A percentile compares a stretch with the other conserved stretches of the same genome.
Conservation (phyloP, 2,329 filamentous ascomycete species). For the Calonectria crousiana region DNA sequence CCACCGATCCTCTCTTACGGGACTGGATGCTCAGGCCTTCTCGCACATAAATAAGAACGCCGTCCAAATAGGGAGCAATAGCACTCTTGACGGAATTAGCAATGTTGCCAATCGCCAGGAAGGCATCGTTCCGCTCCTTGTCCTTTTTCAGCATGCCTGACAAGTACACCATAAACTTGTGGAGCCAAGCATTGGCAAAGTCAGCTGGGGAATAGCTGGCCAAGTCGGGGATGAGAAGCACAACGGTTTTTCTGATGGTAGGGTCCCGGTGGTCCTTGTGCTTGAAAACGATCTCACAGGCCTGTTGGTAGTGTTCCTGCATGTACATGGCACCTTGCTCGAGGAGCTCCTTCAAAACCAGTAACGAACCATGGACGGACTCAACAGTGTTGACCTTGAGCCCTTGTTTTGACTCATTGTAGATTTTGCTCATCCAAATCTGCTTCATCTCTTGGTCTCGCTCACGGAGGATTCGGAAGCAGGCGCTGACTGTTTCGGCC, state of each 20-base stretch:
- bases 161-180: conserved; percentile 97
- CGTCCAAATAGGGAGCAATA: conserved; percentile 94
- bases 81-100: conserved; percentile 96
- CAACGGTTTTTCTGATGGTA: conserved; percentile 89
- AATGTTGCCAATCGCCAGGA: conserved; percentile 95
- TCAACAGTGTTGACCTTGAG: conserved; percentile 87
- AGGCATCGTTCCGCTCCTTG: conserved; percentile 93
- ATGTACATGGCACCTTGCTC: conserved; percentile 99
- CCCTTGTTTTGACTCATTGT: conserved; percentile 84
- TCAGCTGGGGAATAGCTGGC: conserved; percentile 93
- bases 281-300: conserved; percentile 91
- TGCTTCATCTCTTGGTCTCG: conserved; percentile 90
- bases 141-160: conserved; percentile 95
- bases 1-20: conserved; percentile 71
- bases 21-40: conserved; percentile 90
- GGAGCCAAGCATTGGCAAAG: conserved; percentile 88
- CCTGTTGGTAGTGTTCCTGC: conserved; percentile 92
- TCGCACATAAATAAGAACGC: conserved; percentile 91
- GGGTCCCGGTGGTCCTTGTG: conserved; percentile 94
- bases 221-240: conserved; percentile 90
- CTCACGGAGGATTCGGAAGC: conserved; percentile 94
- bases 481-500: conserved; percentile 92
- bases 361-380: conserved; percentile 90
- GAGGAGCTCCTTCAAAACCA: conserved; percentile 92
- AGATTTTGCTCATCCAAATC: conserved; percentile 91